Evolutionary conservation across 176 grass and related monocot genomes (phyloP).

Genomic region (Triticum dicoccoides): DNA sequence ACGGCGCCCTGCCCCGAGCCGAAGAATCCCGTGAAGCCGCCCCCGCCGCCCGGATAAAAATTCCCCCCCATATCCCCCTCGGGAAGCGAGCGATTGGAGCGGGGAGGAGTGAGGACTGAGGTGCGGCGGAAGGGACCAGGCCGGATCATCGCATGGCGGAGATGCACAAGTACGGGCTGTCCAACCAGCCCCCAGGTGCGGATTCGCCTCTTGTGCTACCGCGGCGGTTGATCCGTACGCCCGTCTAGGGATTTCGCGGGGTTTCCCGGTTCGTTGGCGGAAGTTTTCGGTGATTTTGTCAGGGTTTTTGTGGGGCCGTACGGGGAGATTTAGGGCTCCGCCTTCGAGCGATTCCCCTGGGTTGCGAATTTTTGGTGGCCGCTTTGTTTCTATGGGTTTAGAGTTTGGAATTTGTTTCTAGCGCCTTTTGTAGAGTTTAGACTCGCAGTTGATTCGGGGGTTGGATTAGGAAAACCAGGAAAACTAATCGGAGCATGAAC

Average conservation of each 20-base stretch:
- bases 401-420: background rate
- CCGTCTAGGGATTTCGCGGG: background rate
- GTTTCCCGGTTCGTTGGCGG: background rate
- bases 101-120: background rate
- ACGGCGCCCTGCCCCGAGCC: constrained; percentile 35
- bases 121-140: background rate
- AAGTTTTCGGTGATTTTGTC: background rate
- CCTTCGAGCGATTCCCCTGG: background rate
- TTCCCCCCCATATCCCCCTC: constrained; percentile 37
- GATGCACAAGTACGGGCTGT: constrained; percentile 40
- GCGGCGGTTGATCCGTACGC: constrained; percentile 8
- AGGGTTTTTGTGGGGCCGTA: background rate
- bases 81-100: background rate
- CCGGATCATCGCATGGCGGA: constrained; percentile 51
- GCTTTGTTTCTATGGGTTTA: background rate
- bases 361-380: background rate
- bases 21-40: constrained; percentile 30
- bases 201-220: background rate
- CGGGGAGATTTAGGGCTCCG: background rate
- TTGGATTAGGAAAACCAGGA: constrained; percentile 2
- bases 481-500: background rate
- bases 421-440: background rate
- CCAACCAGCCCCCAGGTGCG: constrained; percentile 50
- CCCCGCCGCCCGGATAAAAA: constrained; percentile 23
- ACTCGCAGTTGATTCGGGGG: background rate